These are phyloP conservation scores for Talaromyces ruber DNA, from an alignment of 495 filamentous ascomycete genomes.

Conservation along the genomic window DNA sequence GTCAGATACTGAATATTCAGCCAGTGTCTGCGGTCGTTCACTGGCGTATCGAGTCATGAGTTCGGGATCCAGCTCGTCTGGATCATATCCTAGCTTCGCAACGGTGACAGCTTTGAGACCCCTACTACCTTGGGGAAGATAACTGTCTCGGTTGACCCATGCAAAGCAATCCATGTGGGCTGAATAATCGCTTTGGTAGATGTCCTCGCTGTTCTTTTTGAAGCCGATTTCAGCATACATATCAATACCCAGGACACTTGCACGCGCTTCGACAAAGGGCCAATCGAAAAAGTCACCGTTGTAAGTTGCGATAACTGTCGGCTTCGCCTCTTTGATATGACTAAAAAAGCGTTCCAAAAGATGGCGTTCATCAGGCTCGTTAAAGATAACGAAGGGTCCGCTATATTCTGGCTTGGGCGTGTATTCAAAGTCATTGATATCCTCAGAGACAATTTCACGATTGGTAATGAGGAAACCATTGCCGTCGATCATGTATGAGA, in stretches of 20 bases:
- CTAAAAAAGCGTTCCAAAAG: conserved; percentile 89
- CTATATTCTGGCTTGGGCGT: conserved; percentile 94
- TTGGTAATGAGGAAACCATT: conserved; percentile 98
- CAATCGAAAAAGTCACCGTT: conserved; percentile 99
- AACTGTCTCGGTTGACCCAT: conserved; percentile 98
- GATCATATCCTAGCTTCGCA: conserved; percentile 95
- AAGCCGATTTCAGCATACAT: conserved; percentile 99
- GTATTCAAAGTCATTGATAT: conserved; percentile 97
- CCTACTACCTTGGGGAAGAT: conserved; percentile 93
- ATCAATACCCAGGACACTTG: conserved; percentile 91
- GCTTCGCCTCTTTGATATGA: conserved; percentile 89
- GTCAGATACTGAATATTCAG: conserved; percentile 98
- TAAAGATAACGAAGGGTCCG: conserved; percentile 94
- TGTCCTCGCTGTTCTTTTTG: conserved; percentile 86
- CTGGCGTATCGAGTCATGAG: conserved; percentile 93
- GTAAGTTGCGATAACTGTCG: conserved; percentile 96
- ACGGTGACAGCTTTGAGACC: conserved; percentile 97
- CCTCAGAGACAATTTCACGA: conserved; percentile 93
- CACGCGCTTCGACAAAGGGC: conserved; percentile 93
- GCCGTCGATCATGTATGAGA: conserved; percentile 99
- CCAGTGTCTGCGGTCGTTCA: conserved; percentile 86
- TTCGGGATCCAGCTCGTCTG: conserved; percentile 95
- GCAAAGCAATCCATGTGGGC: conserved; percentile 99
- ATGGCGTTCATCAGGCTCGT: conserved; percentile 87
- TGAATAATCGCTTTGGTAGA: conserved; percentile 90